Evolutionary conservation across 768 basidiomycete genomes (phyloP).

Genomic region (Pisolithus tinctorius): DNA sequence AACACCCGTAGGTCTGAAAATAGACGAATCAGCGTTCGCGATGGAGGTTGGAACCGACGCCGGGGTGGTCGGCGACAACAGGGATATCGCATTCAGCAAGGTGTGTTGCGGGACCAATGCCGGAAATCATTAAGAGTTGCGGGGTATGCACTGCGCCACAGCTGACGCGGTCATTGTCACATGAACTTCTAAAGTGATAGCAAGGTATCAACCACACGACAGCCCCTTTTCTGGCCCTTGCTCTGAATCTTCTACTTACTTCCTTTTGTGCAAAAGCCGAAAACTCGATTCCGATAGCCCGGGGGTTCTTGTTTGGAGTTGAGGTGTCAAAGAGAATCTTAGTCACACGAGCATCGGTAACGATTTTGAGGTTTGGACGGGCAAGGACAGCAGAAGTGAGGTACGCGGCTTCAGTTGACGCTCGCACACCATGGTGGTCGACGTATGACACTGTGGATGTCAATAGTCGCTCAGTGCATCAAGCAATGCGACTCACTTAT

Average conservation of each 20-base stretch:
- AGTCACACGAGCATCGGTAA: constrained; percentile 49
- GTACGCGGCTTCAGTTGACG: constrained; percentile 62
- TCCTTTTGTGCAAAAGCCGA: constrained; percentile 22
- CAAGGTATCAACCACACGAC: constrained; percentile 45
- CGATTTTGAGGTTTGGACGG: constrained; percentile 60
- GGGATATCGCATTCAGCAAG: constrained; percentile 48
- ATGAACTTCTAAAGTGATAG: background rate
- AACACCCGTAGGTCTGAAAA: constrained; percentile 36
- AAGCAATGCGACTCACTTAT: constrained; percentile 31
- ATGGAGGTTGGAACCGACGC: constrained; percentile 64
- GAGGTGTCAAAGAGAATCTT: constrained; percentile 46
- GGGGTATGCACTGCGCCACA: constrained; percentile 62
- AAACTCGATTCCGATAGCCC: constrained; percentile 61
- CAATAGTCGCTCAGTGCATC: background rate
- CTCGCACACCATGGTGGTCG: constrained; percentile 42
- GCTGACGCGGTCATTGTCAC: constrained; percentile 22
- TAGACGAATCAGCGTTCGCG: background rate
- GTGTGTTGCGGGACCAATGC: constrained; percentile 62
- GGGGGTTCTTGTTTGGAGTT: constrained; percentile 26
- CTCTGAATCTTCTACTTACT: constrained; percentile 35
- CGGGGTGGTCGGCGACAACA: constrained; percentile 55
- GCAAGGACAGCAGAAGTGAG: constrained; percentile 57
- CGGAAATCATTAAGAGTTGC: constrained; percentile 66
- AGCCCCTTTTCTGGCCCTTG: constrained; percentile 49
- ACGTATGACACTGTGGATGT: constrained; percentile 57